Percentiles rank a stretch among this genome's conserved stretches.
phyloP scores from a whole-genome alignment of 2,329 filamentous ascomycete species.

The Aureobasidium sp. region DNA sequence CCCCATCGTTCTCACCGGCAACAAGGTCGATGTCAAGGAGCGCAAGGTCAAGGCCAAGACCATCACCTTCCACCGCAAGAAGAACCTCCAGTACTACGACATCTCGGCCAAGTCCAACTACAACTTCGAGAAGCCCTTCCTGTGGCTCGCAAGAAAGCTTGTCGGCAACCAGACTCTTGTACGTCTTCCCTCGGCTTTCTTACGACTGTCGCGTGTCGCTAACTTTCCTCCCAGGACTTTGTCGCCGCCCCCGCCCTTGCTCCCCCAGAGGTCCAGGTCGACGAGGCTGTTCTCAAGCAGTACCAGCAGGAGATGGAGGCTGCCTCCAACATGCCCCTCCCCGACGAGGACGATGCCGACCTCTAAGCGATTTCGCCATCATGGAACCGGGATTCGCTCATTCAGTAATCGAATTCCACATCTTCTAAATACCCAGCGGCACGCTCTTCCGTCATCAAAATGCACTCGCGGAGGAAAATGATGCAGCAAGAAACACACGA shows the following conservation, averaged over 20 bases:
- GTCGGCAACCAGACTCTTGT: slow-evolving; percentile 86
- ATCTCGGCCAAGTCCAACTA: slow-evolving; percentile 99
- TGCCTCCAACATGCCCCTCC: slow-evolving; percentile 75
- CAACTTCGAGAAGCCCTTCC: slow-evolving; percentile 99
- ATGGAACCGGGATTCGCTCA: not conserved
- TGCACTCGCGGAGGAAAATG: not conserved
- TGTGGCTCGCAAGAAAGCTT: slow-evolving; percentile 97
- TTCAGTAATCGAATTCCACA: not conserved
- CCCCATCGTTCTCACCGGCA: slow-evolving; percentile 93
- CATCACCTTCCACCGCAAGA: slow-evolving; percentile 99
- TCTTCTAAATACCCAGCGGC: not conserved
- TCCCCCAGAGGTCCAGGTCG: slow-evolving; percentile 84
- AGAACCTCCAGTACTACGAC: slow-evolving; percentile 99
- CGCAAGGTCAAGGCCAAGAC: slow-evolving; percentile 99
- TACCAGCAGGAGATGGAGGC: slow-evolving; percentile 84
- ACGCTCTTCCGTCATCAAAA: slow-evolving; percentile 7
- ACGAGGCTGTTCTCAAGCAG: slow-evolving; percentile 69
- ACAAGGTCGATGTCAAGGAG: slow-evolving; percentile 99
- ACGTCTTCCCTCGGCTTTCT: slow-evolving; percentile 30
- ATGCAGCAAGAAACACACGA: not conserved
- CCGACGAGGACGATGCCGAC: slow-evolving; percentile 81
- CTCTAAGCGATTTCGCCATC: slow-evolving; percentile 33
- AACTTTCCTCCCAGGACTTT: slow-evolving; percentile 61
- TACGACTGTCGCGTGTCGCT: slow-evolving; percentile 18
- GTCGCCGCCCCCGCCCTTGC: slow-evolving; percentile 91